phyloP scores from a whole-genome alignment of 108 stramenopile genomes.

The Parmales sp. region DNA sequence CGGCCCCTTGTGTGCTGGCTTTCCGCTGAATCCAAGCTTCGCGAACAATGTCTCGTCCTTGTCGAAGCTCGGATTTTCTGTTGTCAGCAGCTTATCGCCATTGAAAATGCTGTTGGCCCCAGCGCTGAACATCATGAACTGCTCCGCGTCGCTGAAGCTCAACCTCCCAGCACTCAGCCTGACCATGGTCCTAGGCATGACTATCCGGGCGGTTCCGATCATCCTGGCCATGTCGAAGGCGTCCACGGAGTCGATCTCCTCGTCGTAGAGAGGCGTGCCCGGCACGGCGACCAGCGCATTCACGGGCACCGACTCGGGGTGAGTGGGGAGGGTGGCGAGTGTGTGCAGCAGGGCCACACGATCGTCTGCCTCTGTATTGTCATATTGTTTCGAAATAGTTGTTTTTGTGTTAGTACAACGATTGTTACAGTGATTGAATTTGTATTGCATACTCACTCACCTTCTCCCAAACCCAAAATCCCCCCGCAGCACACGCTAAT shows the following conservation, averaged over 20 bases:
- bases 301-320: conserved; percentile 94
- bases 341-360: conserved; percentile 88
- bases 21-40: conserved; percentile 78
- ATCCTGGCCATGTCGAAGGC: conserved; percentile 94
- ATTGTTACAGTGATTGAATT: too few species aligned
- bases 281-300: conserved; percentile 86
- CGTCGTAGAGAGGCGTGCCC: conserved; percentile 83
- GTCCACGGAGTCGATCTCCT: conserved; percentile 66
- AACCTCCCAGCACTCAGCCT: conserved; percentile 88
- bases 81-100: conserved; percentile 90
- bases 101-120: conserved; percentile 97
- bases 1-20: conserved; percentile 80
- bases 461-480: conserved; percentile 90
- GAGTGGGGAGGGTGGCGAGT: conserved; percentile 82
- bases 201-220: conserved; percentile 93
- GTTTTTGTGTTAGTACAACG: too few species aligned
- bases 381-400: too few species aligned
- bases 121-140: conserved; percentile 92
- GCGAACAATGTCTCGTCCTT: conserved; percentile 72
- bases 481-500: conserved; percentile 95
- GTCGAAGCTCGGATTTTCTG: conserved; percentile 85
- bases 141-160: conserved; percentile 85
- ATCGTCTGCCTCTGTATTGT: too few species aligned
- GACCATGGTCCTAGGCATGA: conserved; percentile 95
- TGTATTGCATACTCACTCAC: too few species aligned